Conservation (phyloP, 495 filamentous ascomycete genomes). For the Aspergillus nanangensis region DNA sequence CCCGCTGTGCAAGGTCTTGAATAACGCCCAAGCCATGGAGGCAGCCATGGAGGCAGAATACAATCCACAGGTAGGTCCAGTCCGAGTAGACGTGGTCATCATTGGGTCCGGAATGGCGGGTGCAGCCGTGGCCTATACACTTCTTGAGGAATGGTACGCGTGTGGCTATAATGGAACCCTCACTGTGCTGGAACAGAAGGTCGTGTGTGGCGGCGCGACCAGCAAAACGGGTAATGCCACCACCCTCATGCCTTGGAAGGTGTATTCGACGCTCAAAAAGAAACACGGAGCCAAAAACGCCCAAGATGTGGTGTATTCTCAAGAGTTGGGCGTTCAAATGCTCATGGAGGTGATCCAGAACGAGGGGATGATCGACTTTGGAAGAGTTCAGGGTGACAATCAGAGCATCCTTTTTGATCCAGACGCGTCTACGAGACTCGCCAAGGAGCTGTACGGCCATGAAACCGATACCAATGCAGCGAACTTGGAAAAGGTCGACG, state of each 20-base stretch:
- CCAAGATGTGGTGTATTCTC: constrained; percentile 7
- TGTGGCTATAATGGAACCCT: constrained; percentile 29
- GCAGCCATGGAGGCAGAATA: too few relatives aligned
- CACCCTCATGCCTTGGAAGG: constrained; percentile 28
- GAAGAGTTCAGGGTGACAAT: too few relatives aligned
- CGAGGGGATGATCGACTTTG: too few relatives aligned
- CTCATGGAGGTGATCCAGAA: constrained; percentile 9
- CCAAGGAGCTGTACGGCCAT: too few relatives aligned
- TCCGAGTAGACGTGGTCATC: constrained; percentile 57
- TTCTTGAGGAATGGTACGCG: constrained; percentile 31
- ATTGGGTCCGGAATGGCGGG: constrained; percentile 69
- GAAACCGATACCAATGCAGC: too few relatives aligned
- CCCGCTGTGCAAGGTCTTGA: too few relatives aligned
- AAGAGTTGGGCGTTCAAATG: constrained; percentile 1
- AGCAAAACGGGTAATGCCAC: constrained; percentile 48
- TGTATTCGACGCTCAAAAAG: constrained; percentile 21
- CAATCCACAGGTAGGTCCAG: too few relatives aligned
- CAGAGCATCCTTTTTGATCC: too few relatives aligned
- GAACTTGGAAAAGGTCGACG: too few relatives aligned
- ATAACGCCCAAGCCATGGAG: too few relatives aligned
- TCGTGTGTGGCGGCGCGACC: constrained; percentile 73
- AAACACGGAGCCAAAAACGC: constrained; percentile 20
- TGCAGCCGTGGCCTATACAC: constrained; percentile 51
- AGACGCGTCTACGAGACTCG: too few relatives aligned
- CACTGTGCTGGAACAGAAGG: constrained; percentile 72